phyloP scores from a whole-genome alignment of 768 basidiomycete species.

The Trametes punicea region DNA sequence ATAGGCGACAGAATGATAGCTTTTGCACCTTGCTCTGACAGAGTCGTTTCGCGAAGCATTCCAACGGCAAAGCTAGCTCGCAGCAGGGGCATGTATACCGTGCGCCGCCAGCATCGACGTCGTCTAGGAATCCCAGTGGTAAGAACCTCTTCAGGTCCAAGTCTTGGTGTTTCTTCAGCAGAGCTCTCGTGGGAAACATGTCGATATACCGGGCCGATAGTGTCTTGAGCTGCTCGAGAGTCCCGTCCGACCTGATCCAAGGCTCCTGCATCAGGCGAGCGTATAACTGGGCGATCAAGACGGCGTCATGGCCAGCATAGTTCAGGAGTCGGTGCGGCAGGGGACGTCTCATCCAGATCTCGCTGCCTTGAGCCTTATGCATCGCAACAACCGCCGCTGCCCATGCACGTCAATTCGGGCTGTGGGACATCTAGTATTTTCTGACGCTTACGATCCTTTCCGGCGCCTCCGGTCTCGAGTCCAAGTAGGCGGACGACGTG shows the following conservation, averaged over 20 bases:
- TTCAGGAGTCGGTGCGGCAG: conserved; percentile 34
- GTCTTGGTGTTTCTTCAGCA: conserved; percentile 1
- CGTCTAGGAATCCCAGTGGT: conserved; percentile 18
- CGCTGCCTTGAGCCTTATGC: conserved; percentile 32
- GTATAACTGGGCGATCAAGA: conserved; percentile 36
- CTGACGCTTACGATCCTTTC: conserved; percentile 6
- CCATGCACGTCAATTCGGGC: not conserved
- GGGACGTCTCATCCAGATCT: conserved; percentile 37
- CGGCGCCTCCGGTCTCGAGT: not conserved
- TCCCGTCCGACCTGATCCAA: conserved; percentile 14
- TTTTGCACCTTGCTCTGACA: not conserved
- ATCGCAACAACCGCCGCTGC: conserved; percentile 36
- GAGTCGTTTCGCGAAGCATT: conserved; percentile 5
- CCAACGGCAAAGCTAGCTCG: conserved; percentile 1
- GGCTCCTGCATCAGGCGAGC: conserved; percentile 28
- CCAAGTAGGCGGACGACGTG: not conserved
- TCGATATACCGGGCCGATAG: conserved; percentile 23
- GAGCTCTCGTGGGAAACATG: conserved; percentile 15
- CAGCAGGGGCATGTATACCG: conserved; percentile 17
- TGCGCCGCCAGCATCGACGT: not conserved
- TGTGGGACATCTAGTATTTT: not conserved
- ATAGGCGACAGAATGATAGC: conserved; percentile 19
- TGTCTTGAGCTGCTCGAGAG: conserved; percentile 1
- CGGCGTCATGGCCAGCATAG: conserved; percentile 44
- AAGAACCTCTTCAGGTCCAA: conserved; percentile 20